Conservation (phyloP, 805 yeast genomes). For the Candida insectalens region DNA sequence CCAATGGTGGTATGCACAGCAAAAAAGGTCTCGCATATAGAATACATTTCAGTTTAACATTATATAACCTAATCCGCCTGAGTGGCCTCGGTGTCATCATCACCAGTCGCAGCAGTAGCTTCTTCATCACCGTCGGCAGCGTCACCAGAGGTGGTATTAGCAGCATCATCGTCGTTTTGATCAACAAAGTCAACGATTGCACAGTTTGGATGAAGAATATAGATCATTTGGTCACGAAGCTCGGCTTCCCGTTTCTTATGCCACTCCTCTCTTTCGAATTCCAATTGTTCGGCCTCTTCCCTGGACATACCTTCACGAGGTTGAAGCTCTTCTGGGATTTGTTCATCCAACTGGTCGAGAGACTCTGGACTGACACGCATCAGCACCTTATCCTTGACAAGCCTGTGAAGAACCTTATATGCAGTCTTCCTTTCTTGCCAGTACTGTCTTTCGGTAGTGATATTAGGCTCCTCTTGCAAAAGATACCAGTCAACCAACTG, state of each 20-base stretch:
- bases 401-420: conserved; percentile 68
- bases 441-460: conserved; percentile 61
- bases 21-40: conserved; percentile 13
- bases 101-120: not conserved
- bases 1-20: conserved; percentile 52
- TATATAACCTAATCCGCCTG: too few relatives aligned
- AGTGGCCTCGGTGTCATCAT: not conserved
- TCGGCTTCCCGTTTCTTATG: conserved; percentile 13
- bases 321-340: conserved; percentile 20
- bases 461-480: conserved; percentile 57
- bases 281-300: conserved; percentile 16
- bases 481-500: conserved; percentile 78
- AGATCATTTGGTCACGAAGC: conserved; percentile 27
- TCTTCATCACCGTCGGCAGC: not conserved
- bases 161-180: conserved; percentile 10
- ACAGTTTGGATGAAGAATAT: conserved; percentile 73
- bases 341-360: conserved; percentile 28
- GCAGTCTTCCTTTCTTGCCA: conserved; percentile 63
- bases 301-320: conserved; percentile 13
- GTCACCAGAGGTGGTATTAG: not conserved
- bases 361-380: conserved; percentile 43
- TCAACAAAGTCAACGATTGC: conserved; percentile 62
- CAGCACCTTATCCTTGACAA: conserved; percentile 77
- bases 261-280: conserved; percentile 6
- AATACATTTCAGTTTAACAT: conserved; percentile 7